A percentile compares a stretch with the other conserved stretches of the same genome.
phyloP scores from a whole-genome alignment of 1,139 yeast species.

The Fermentozyma sake region DNA sequence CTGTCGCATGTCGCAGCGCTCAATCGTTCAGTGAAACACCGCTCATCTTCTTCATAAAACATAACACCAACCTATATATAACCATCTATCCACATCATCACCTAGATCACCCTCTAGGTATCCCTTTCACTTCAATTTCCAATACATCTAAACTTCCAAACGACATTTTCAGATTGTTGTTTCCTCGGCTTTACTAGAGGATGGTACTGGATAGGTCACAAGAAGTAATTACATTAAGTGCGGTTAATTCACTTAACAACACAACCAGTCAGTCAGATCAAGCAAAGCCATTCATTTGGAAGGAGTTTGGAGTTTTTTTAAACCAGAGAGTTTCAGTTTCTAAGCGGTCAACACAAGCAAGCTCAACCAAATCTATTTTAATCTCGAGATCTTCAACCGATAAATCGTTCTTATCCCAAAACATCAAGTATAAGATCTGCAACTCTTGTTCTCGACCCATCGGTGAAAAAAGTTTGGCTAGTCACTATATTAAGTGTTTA shows the following conservation, averaged over 20 bases:
- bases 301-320: slow-evolving; percentile 56
- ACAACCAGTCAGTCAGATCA: slow-evolving; percentile 8
- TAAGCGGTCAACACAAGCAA: slow-evolving; percentile 13
- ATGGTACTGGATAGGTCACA: no score
- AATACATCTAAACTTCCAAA: not conserved
- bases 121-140: slow-evolving; percentile 1
- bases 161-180: slow-evolving; percentile 10
- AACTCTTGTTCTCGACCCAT: slow-evolving; percentile 64
- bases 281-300: slow-evolving; percentile 42
- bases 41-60: no score
- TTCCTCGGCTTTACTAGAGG: no score
- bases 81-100: no score
- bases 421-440: slow-evolving; percentile 57
- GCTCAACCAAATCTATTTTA: slow-evolving; percentile 12
- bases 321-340: slow-evolving; percentile 42
- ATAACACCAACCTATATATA: no score
- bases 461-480: slow-evolving; percentile 39
- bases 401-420: slow-evolving; percentile 39
- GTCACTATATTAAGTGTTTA: slow-evolving; percentile 46
- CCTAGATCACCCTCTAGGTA: no score
- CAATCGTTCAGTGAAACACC: no score
- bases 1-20: no score
- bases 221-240: slow-evolving; percentile 27
- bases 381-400: slow-evolving; percentile 23
- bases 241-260: slow-evolving; percentile 20